Conservation (phyloP, 2,329 filamentous ascomycete genomes). For the Blastomyces gilchristii region DNA sequence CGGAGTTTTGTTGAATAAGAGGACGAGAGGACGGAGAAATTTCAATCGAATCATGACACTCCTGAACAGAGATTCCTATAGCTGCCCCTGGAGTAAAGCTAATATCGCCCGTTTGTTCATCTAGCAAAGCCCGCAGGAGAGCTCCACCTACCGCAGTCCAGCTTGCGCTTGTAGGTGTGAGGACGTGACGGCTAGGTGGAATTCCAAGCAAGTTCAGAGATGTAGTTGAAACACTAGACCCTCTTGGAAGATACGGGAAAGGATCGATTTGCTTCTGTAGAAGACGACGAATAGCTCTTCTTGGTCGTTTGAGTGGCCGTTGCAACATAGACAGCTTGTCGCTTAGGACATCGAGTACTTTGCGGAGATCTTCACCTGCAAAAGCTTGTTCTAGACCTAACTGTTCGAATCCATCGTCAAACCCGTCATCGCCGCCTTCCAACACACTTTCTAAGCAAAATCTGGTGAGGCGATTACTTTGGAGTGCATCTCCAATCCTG, state of each 20-base stretch:
- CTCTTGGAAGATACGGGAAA: conserved; percentile 37
- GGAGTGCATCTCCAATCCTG: conserved; percentile 46
- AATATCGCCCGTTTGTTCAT: conserved; percentile 29
- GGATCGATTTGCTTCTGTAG: conserved; percentile 47
- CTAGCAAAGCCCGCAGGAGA: conserved; percentile 35
- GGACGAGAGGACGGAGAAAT: conserved; percentile 9
- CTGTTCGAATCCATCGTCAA: conserved; percentile 45
- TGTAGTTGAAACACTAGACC: neutral
- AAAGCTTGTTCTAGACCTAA: conserved; percentile 49
- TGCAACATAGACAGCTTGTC: conserved; percentile 48
- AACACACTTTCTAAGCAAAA: conserved; percentile 56
- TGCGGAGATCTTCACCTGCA: conserved; percentile 42
- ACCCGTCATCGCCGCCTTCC: conserved; percentile 49
- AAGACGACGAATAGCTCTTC: conserved; percentile 42
- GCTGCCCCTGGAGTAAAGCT: conserved; percentile 28
- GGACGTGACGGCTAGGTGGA: conserved; percentile 30
- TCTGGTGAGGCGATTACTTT: conserved; percentile 49
- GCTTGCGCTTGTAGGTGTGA: conserved; percentile 26
- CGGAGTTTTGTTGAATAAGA: conserved; percentile 10
- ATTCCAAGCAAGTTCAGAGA: conserved; percentile 28
- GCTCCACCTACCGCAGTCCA: conserved; percentile 43
- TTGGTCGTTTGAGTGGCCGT: conserved; percentile 40
- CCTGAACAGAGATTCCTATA: conserved; percentile 35
- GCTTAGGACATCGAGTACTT: conserved; percentile 41
- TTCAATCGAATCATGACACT: conserved; percentile 16